These are phyloP conservation scores for Aquilaria agallochum DNA, from an alignment of 441 rosid species.

Conservation along the genomic window DNA sequence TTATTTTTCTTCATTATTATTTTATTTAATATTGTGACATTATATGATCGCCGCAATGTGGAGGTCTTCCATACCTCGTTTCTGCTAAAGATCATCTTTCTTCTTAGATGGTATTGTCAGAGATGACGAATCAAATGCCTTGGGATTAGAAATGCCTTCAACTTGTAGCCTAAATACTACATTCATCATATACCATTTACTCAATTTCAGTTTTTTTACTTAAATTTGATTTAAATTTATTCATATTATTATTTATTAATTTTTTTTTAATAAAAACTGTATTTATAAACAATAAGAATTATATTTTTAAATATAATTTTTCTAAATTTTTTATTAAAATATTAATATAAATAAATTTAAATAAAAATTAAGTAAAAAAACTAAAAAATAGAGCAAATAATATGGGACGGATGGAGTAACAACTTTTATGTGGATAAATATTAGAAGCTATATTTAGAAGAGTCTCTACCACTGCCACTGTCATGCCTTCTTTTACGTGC, in stretches of 20 bases:
- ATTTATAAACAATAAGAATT: conserved; percentile 44
- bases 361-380: too few species aligned
- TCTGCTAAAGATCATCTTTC: conserved; percentile 55
- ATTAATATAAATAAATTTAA: conserved; percentile 9
- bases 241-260: too few species aligned
- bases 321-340: conserved; percentile 21
- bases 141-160: conserved; percentile 34
- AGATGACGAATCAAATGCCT: conserved; percentile 43
- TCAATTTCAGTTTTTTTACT: conserved; percentile 55
- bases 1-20: too few species aligned
- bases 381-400: too few species aligned
- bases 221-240: too few species aligned
- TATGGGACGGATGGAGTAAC: background rate
- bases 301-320: conserved; percentile 38
- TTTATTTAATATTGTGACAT: too few species aligned
- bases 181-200: conserved; percentile 16
- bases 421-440: conserved; percentile 25
- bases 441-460: conserved; percentile 24
- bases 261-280: conserved; percentile 16
- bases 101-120: conserved; percentile 46
- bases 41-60: too few species aligned
- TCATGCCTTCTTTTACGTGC: conserved; percentile 67
- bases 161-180: conserved; percentile 8
- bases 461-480: conserved; percentile 49
- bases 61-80: conserved; percentile 21